Evolutionary conservation across 169 alveolate genomes (phyloP).

Genomic region (Sarcocystis neurona): DNA sequence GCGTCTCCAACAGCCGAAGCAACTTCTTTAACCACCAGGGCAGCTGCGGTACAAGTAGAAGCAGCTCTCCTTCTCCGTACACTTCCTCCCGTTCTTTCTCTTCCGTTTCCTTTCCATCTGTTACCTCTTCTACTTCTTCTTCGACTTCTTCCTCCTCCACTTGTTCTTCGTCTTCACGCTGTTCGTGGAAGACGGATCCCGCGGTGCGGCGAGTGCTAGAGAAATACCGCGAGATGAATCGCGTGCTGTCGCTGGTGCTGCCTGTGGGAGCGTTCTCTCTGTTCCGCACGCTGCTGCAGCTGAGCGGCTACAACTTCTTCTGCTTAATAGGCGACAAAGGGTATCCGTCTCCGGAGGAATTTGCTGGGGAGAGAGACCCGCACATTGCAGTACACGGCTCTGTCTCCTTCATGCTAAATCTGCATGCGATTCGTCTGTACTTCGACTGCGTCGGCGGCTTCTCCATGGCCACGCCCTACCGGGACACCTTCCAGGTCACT

Average conservation of each 20-base stretch:
- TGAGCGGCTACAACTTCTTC: slow-evolving; percentile 73
- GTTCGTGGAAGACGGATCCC: slow-evolving; percentile 66
- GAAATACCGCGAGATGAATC: slow-evolving; percentile 68
- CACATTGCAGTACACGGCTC: slow-evolving; percentile 86
- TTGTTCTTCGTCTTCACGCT: slow-evolving; percentile 74
- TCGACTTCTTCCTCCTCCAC: slow-evolving; percentile 74
- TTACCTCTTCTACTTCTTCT: slow-evolving; percentile 68
- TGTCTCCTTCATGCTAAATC: slow-evolving; percentile 82
- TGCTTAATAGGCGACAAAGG: slow-evolving; percentile 84
- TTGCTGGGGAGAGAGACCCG: slow-evolving; percentile 77
- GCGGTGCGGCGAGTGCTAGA: slow-evolving; percentile 70
- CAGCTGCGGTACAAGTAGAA: too few species aligned
- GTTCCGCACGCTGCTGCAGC: slow-evolving; percentile 70
- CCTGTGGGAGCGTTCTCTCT: slow-evolving; percentile 80
- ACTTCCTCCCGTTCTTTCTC: slow-evolving; percentile 11
- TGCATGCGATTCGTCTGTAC: slow-evolving; percentile 78
- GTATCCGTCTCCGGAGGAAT: slow-evolving; percentile 80
- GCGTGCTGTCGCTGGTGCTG: slow-evolving; percentile 76
- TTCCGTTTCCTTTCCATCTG: background rate
- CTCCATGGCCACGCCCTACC: slow-evolving; percentile 77
- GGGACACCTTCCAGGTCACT: slow-evolving; percentile 82
- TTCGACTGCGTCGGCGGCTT: slow-evolving; percentile 78
- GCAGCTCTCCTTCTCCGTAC: too few species aligned
- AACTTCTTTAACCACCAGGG: too few species aligned
- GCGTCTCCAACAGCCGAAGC: too few species aligned